Base-by-base conservation (phyloP, 345 rosid genomes). In the Reutealis trisperma region DNA sequence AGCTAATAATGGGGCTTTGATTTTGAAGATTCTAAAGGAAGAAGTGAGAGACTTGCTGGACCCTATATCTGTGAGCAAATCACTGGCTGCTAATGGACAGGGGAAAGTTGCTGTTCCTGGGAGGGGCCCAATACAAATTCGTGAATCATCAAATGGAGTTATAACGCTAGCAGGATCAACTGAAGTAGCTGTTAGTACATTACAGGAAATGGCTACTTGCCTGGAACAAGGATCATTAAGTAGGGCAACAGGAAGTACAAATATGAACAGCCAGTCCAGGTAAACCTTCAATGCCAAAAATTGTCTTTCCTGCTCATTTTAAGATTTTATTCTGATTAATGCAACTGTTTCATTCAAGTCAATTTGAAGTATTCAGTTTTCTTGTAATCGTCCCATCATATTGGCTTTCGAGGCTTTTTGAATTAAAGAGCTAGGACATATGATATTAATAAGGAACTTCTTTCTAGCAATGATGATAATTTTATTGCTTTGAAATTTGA, bases 241-340 rank as follows among this genome's bases (percentile, higher is more conserved):
- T 81, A 85, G 99, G 74, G 99, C 98, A 72, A 96, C 99, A 0
- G 99, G 97, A 61, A 92, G 99, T 81, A 96, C 99, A 74, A 96
- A 96, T 84, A 96, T 93, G 99, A 96, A 96, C 81, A 93, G 88
- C 76, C 96, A 91, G 78, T 96, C 99, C 51, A 96, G 99, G 99
- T 95, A 77, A 76, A 76, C 70, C 65, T 80, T 62, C 70, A 42
- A 80, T 13, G 61, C 63, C 63, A 63, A 37, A 32, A 4, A 15
- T 58, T 57, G 19, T 27, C 44, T 54, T 78, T 64, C 70, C 47
- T 24, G 64, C n/a, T 21, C 60, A 54, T 42, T 42, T 63, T 11
- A 37, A 74, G 44, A 67, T 37, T 66, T 62, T 45, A 16, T 49
- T 60, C 58, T 18, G 32, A 58, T n/a, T 10, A 42, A 70, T 67